Evolutionary conservation across 2,329 filamentous ascomycete genomes (phyloP).

Genomic region (Amauroascus niger): DNA sequence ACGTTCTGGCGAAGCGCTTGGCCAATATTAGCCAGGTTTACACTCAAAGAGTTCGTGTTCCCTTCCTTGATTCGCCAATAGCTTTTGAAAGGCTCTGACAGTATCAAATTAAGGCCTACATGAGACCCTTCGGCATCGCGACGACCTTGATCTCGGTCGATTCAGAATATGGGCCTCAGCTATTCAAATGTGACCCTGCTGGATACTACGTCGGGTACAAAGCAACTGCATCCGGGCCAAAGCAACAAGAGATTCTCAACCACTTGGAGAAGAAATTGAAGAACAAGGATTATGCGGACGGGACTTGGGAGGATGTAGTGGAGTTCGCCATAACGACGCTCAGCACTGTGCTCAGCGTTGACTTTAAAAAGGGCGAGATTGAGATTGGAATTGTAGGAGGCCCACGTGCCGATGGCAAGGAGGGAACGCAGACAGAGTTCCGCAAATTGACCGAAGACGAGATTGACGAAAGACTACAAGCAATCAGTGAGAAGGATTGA

Average conservation of each 20-base stretch:
- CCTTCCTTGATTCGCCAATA: conserved; percentile 9
- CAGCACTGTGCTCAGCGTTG: conserved; percentile 93
- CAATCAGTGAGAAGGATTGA: conserved; percentile 98
- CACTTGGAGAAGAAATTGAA: conserved; percentile 99
- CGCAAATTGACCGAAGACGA: conserved; percentile 89
- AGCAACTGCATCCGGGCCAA: conserved; percentile 90
- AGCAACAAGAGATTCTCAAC: conserved; percentile 97
- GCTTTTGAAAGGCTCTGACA: not conserved
- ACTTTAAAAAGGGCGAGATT: conserved; percentile 99
- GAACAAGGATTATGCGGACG: conserved; percentile 91
- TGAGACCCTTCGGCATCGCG: conserved; percentile 93
- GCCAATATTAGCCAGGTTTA: conserved; percentile 99
- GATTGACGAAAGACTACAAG: conserved; percentile 95
- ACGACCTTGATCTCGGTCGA: conserved; percentile 92
- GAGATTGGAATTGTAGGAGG: conserved; percentile 96
- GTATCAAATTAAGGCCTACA: conserved; percentile 60
- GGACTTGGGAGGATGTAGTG: conserved; percentile 93
- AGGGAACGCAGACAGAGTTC: conserved; percentile 71
- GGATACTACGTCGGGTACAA: conserved; percentile 99
- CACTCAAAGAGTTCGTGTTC: conserved; percentile 70
- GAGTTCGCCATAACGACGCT: conserved; percentile 92
- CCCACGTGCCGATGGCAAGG: conserved; percentile 68
- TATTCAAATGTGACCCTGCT: conserved; percentile 97
- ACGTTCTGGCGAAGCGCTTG: conserved; percentile 89
- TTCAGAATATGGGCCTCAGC: conserved; percentile 79